Evolutionary conservation across 2,329 filamentous ascomycete species (phyloP).

Genomic region (Aspergillus quadrilineatus): DNA sequence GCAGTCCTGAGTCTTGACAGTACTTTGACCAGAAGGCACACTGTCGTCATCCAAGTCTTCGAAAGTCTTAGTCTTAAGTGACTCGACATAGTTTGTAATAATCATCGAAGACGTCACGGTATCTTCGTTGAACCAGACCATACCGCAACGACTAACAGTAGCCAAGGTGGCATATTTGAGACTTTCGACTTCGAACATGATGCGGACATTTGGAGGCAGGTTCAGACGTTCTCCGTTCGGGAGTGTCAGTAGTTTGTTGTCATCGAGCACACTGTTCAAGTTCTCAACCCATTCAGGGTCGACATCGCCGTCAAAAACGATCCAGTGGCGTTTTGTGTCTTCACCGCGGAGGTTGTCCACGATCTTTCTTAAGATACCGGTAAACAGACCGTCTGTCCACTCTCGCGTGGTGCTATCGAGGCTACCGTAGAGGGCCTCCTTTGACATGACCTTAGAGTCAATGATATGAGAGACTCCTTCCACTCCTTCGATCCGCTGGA

Average conservation of each 20-base stretch:
- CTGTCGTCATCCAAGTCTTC: slow-evolving; percentile 95
- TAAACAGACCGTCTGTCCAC: slow-evolving; percentile 98
- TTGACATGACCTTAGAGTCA: slow-evolving; percentile 99
- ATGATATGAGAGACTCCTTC: slow-evolving; percentile 98
- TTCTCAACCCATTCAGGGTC: slow-evolving; percentile 99
- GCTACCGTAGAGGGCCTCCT: slow-evolving; percentile 93
- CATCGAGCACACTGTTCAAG: slow-evolving; percentile 97
- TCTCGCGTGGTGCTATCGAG: slow-evolving; percentile 95
- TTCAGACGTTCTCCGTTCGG: slow-evolving; percentile 98
- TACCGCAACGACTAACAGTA: slow-evolving; percentile 98
- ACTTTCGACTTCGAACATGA: slow-evolving; percentile 99
- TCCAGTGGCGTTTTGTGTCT: slow-evolving; percentile 96
- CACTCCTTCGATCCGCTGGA: slow-evolving; percentile 85
- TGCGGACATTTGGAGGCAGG: slow-evolving; percentile 88
- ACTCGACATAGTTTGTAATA: slow-evolving; percentile 85
- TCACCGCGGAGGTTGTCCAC: slow-evolving; percentile 98
- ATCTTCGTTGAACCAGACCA: slow-evolving; percentile 99
- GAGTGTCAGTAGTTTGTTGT: slow-evolving; percentile 95
- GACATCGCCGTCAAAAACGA: slow-evolving; percentile 98
- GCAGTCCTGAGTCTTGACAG: slow-evolving; percentile 73
- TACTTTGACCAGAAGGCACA: slow-evolving; percentile 70
- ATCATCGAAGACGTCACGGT: slow-evolving; percentile 92
- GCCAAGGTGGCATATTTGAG: slow-evolving; percentile 96
- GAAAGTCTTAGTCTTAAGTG: slow-evolving; percentile 77
- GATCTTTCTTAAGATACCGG: slow-evolving; percentile 95